A percentile compares a stretch with the other conserved stretches of the same genome.
Conservation (phyloP, 805 yeast species). For the Kurtzmaniella fragi region DNA sequence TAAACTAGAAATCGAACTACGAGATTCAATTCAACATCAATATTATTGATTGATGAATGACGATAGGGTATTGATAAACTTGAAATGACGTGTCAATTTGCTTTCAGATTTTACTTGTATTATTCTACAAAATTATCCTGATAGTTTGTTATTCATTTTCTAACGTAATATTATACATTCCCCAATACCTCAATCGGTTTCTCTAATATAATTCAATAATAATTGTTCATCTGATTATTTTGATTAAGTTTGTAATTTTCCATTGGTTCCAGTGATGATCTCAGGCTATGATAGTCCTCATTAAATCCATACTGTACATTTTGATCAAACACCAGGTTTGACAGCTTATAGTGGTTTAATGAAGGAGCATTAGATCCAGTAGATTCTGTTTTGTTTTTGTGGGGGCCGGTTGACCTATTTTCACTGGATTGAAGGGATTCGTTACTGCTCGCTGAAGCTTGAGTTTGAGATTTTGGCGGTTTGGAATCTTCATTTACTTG, state of each 20-base stretch:
- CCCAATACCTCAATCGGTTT: no score
- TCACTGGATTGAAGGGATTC: not conserved
- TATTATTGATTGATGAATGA: no score
- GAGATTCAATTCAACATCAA: no score
- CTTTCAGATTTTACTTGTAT: no score
- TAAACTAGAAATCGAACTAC: no score
- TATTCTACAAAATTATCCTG: no score
- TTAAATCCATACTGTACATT: slow-evolving; percentile 3
- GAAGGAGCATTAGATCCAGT: not conserved
- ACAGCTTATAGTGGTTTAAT: slow-evolving; percentile 2
- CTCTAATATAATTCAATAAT: not conserved
- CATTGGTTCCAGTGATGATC: slow-evolving; percentile 5
- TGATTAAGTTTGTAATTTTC: slow-evolving; percentile 1
- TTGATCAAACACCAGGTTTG: slow-evolving; percentile 3
- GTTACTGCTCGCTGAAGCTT: not conserved
- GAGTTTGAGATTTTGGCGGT: not conserved
- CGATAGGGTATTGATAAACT: no score
- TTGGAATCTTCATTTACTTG: no score
- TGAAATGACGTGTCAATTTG: no score
- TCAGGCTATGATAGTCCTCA: slow-evolving; percentile 2
- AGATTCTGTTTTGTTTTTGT: no score
- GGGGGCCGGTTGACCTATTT: not conserved
- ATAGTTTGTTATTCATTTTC: no score
- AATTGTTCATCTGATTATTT: not conserved
- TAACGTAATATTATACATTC: no score